Evolutionary conservation across 768 basidiomycete species (phyloP), one percentile per base, ranked within the genome.

Genomic region (Xerocomus spinulosus): DNA sequence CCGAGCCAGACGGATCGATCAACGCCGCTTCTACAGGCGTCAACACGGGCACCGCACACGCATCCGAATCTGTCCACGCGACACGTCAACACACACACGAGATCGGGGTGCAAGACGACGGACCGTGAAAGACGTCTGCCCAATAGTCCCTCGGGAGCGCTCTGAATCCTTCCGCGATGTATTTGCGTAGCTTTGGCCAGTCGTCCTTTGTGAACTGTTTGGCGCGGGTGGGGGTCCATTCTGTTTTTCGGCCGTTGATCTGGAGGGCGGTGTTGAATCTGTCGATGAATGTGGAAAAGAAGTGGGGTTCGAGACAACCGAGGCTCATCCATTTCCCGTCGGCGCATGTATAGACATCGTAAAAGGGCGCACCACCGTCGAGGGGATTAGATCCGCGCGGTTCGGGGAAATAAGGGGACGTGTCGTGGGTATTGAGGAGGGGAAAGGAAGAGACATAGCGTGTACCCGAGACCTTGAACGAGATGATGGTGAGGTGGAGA

Each of bases 331-430:
- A 88, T 32, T 75, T 68, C 2, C 82, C 83, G 60, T 85, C 87
- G 47, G 79, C 72, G 60, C 87, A 90, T 1, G 74, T 73, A 56
- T 92, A 91, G 9, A 87, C 68, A 49, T 73, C 75, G 58, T 92
- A 92, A 69, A 82, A 90, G 0, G 89, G 89, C 5, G 86, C 77
- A 4, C 85, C 87, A 0, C 87, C 86, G 53, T 89, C 89, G 18
- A 92, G 76, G 1, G 75, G 35, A 55, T 86, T 85, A 5, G 66
- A 64, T 18, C 84, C 85, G 45, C 83, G 73, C 20, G 67, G 64
- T 21, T 68, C 67, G 18, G 62, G 60, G 53, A 76, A 75, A 30
- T 75, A 57, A 4, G 64, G 53, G 9, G 73, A 68, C 14, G 55
- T 46, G 17, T 57, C 4, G 40, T 68, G 52, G 35, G 60, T 29